A percentile compares a stretch with the other conserved stretches of the same genome.
These are phyloP conservation scores for Blepharisma japonicum DNA, from an alignment of 73 alveolate species.

Conservation along the genomic window DNA sequence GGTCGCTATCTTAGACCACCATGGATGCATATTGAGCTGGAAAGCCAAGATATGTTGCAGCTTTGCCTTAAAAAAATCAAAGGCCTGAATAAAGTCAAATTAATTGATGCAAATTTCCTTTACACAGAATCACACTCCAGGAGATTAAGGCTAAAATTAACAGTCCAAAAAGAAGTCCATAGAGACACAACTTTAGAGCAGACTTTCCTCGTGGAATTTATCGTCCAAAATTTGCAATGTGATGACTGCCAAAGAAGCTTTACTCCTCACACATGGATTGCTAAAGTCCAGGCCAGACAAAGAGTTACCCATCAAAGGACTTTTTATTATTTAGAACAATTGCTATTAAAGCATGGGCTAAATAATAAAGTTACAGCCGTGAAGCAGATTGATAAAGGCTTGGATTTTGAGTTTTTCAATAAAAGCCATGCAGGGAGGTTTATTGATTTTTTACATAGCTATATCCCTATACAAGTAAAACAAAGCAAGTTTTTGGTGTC, in stretches of 20 bases:
- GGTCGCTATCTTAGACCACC: constrained; percentile 82
- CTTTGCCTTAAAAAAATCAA: constrained; percentile 78
- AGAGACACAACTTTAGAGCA: constrained; percentile 72
- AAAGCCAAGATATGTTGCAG: constrained; percentile 80
- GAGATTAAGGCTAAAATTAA: constrained; percentile 85
- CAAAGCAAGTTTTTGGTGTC: constrained; percentile 87
- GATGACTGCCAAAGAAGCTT: constrained; percentile 94
- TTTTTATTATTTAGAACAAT: constrained; percentile 88
- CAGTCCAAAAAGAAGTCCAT: constrained; percentile 89
- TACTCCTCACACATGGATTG: constrained; percentile 98
- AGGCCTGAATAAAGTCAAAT: constrained; percentile 84
- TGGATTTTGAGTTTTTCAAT: constrained; percentile 90
- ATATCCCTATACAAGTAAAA: constrained; percentile 77
- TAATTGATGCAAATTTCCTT: constrained; percentile 89
- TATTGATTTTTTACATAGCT: constrained; percentile 78
- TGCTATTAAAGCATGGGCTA: constrained; percentile 90
- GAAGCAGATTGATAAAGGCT: constrained; percentile 94
- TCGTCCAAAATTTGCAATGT: constrained; percentile 89
- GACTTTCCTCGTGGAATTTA: constrained; percentile 82
- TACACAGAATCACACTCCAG: constrained; percentile 98
- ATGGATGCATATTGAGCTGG: constrained; percentile 75
- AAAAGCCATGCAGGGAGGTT: constrained; percentile 88
- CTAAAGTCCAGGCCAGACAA: constrained; percentile 88
- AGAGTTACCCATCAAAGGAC: constrained; percentile 94
- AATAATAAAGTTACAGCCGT: constrained; percentile 78